phyloP scores from a whole-genome alignment of 2,329 filamentous ascomycete genomes.

The Sphaerulina vaccinii region DNA sequence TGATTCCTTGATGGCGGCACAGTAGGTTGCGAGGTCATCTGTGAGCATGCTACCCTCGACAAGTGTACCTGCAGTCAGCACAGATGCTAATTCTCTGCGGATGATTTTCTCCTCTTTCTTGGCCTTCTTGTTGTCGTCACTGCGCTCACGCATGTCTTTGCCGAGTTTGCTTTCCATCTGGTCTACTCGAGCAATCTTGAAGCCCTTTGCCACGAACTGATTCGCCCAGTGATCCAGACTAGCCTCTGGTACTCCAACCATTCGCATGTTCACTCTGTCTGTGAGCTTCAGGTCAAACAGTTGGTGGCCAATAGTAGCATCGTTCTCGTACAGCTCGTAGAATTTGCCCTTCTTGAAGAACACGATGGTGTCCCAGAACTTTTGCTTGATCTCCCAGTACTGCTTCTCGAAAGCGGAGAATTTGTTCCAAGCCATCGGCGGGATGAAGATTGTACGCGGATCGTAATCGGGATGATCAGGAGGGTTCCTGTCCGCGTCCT shows the following conservation, averaged over 20 bases:
- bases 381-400: conserved; percentile 99
- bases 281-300: conserved; percentile 97
- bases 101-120: conserved; percentile 92
- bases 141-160: conserved; percentile 96
- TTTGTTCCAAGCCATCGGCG: conserved; percentile 71
- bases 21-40: conserved; percentile 96
- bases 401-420: conserved; percentile 97
- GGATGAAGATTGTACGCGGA: conserved; percentile 85
- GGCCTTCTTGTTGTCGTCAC: conserved; percentile 54
- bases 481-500: conserved; percentile 79
- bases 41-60: conserved; percentile 97
- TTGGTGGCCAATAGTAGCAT: conserved; percentile 93
- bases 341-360: conserved; percentile 99
- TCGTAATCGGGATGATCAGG: conserved; percentile 85
- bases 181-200: conserved; percentile 94
- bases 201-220: conserved; percentile 96
- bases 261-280: conserved; percentile 97
- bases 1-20: conserved; percentile 80
- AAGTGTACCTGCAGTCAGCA: conserved; percentile 87
- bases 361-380: conserved; percentile 94
- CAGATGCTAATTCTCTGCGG: conserved; percentile 81
- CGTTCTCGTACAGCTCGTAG: conserved; percentile 97
- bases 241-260: conserved; percentile 96
- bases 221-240: conserved; percentile 97
- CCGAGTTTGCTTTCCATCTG: conserved; percentile 94